Base-by-base conservation (phyloP, 148 eudicot species). In the Vaccinium macrocarpon region DNA sequence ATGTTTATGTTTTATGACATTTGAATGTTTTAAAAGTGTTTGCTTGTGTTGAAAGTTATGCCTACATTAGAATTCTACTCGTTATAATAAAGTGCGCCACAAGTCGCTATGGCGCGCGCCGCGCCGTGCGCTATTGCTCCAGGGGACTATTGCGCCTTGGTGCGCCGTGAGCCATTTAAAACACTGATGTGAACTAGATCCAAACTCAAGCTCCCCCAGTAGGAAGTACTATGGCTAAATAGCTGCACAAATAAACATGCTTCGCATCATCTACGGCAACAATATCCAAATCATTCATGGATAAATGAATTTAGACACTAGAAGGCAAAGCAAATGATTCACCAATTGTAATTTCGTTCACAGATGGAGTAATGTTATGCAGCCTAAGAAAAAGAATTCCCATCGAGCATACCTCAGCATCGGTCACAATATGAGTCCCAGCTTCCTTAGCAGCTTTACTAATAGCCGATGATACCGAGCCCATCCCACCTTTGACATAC, bases 401-500 rank as follows among this genome's bases (percentile, higher is more conserved):
- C 53, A 53, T 1, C 11, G 2, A 21, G 48, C 59, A 56, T 55
- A 86, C 87, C 87, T 86, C 85, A 32, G 84, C 78, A 13, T 19
- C 82, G 49, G 92, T 91, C 80, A 89, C 86, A 86, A 91, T 84
- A 86, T 88, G 88, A 83, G 94, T 90, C 42, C 95, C 95, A 86
- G 92, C 95, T 87, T 90, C 95, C 84, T 55, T 81, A 52, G 95
- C 95, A 82, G 94, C 95, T 83, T 86, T 86, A 80, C 88, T 86
- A 59, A 93, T 91, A 71, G 95, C 90, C 84, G 78, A 73, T 19
- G 95, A 91, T 62, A 93, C 91, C 32, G 91, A 88, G 29, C 95
- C 95, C 95, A 93, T 93, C 32, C 95, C 95, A 76, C 95, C 93
- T 90, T 91, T 88, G 62, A 91, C 91, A 84, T 89, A 89, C 87